A percentile compares a stretch with the other conserved stretches of the same genome.
These are phyloP conservation scores for Rhododendron kiyosumense DNA, from an alignment of 148 eudicot genomes.

Conservation along the genomic window DNA sequence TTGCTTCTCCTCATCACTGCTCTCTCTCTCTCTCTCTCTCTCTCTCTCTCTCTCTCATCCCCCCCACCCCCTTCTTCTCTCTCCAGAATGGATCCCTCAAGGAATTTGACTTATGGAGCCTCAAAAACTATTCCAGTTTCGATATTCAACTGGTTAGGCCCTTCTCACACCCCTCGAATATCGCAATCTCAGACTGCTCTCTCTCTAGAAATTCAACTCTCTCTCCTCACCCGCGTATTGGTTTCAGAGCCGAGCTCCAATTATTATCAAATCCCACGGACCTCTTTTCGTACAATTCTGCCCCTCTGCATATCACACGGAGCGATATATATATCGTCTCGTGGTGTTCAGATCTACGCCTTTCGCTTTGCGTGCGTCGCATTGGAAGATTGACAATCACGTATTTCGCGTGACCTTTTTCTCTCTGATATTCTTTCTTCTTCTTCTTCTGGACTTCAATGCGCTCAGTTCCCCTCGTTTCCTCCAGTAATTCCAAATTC, in stretches of 20 bases:
- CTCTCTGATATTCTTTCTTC: neutral
- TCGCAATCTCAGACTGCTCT: neutral
- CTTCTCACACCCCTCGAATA: conserved; percentile 8
- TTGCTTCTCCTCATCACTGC: neutral
- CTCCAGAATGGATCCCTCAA: conserved; percentile 9
- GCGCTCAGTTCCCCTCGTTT: neutral
- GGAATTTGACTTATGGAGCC: conserved; percentile 14
- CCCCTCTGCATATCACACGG: neutral
- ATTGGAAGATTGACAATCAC: conserved; percentile 20
- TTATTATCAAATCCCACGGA: neutral
- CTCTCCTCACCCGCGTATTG: conserved; percentile 2
- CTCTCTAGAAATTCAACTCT: neutral
- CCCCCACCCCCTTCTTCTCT: neutral
- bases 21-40: neutral
- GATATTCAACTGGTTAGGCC: conserved; percentile 3
- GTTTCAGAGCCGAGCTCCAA: neutral
- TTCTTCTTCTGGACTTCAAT: neutral
- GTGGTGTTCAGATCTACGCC: conserved; percentile 18
- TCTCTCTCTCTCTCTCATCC: neutral
- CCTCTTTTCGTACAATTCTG: neutral
- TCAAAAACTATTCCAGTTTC: neutral
- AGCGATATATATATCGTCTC: neutral
- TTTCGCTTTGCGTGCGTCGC: conserved; percentile 52
- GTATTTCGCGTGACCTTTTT: conserved; percentile 13
- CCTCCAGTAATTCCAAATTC: neutral